phyloP scores from a whole-genome alignment of 306 rosid genomes.

The Acacia crassicarpa region DNA sequence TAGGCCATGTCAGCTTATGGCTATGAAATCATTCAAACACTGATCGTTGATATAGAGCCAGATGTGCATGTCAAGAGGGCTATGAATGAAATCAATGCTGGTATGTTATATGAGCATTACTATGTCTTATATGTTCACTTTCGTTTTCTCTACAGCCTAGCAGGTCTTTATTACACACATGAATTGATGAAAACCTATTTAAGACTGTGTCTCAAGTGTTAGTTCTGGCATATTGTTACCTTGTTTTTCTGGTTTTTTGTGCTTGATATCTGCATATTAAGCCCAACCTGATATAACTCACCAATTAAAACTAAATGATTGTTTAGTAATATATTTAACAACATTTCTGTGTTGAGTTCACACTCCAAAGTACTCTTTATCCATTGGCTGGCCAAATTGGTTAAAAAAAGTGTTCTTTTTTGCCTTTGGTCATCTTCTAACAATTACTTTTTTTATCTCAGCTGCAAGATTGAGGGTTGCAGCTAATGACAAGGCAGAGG shows the following conservation, averaged over 20 bases:
- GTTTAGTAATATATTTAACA: no score
- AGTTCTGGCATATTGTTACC: not conserved
- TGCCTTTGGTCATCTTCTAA: not conserved
- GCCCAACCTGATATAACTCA: not conserved
- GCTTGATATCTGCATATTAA: not conserved
- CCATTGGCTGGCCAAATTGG: not conserved
- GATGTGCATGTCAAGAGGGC: constrained; percentile 91
- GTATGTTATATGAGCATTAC: constrained; percentile 38
- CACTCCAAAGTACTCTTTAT: not conserved
- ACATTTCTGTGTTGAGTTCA: not conserved
- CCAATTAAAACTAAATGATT: no score
- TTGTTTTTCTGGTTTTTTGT: not conserved
- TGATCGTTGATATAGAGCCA: constrained; percentile 87
- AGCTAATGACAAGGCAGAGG: constrained; percentile 93
- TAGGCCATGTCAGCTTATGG: constrained; percentile 99
- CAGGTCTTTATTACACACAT: not conserved
- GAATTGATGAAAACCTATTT: not conserved
- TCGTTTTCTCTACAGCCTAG: not conserved
- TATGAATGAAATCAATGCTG: constrained; percentile 97
- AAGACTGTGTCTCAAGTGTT: not conserved
- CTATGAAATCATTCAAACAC: constrained; percentile 88
- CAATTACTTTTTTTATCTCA: constrained; percentile 32
- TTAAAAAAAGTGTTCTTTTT: not conserved
- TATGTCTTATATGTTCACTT: constrained; percentile 14
- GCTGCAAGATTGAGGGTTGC: constrained; percentile 93